Base-by-base conservation (phyloP, 345 rosid genomes). In the Gossypium rotundifolium region DNA sequence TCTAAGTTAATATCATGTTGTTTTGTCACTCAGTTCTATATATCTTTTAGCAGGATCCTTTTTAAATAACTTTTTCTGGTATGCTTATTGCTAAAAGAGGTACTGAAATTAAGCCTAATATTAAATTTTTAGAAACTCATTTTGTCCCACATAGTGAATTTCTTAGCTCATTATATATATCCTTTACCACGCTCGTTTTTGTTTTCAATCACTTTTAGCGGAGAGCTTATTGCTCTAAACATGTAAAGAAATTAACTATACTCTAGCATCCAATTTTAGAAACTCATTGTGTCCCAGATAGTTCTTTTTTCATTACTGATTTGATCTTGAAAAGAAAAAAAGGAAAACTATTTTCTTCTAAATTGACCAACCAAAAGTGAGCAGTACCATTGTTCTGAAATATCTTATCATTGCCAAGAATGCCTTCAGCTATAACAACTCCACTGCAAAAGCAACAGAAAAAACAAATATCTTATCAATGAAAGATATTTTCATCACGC, bases 361-460 rank as follows among this genome's bases (percentile, higher is more conserved):
- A 64, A 48, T 17, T 18, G 9, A 61, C 16, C 40, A 66, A 54
- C 20, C 68, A 52, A 45, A 73, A 55, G 70, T 53, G 33, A 66
- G 74, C 62, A 76, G 29, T 84, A 90, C 94, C 93, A 58, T 84
- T 80, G 65, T 81, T 72, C 65, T 74, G 52, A 75, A 88, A 88
- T 77, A 85, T 74, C 54, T 75, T 78, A 65, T 81, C 84, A 71
- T 79, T 83, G 55, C 85, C 74, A 45, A 94, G 91, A 85, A 92
- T 77, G 62, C 97, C 89, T 85, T 92, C 97, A 44, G 98, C 98
- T 71, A 94, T 94, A 81, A 91, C 93, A 76, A 89, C 98, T 77
- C 98, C 98, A 85, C 99, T 94, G 90, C 87, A 82, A 79, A 84
- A 77, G 72, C 18, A 70, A 78, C 78, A 46, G 38, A 45, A 23